Evolutionary conservation across 2,329 filamentous ascomycete genomes (phyloP).

Genomic region (Apiospora phragmitis): DNA sequence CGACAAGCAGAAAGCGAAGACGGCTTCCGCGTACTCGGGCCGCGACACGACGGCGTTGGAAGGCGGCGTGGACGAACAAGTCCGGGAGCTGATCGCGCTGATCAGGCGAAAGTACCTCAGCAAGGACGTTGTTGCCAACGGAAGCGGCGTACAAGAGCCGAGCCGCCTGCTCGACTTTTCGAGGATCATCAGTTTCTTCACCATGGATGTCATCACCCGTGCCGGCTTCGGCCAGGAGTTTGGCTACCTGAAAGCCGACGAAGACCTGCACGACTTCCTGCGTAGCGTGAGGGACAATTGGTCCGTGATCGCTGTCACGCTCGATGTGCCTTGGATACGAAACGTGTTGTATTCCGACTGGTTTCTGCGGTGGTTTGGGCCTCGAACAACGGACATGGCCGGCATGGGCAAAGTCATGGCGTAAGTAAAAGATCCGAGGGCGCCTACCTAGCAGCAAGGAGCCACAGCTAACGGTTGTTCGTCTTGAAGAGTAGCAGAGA

Average conservation of each 20-base stretch:
- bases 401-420: constrained; percentile 24
- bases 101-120: constrained; percentile 4
- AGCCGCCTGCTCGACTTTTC: constrained; percentile 20
- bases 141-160: neutral
- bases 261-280: constrained; percentile 22
- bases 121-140: neutral
- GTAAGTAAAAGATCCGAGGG: constrained; percentile 11
- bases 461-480: neutral
- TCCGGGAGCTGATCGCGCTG: constrained; percentile 3
- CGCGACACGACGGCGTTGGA: constrained; percentile 7
- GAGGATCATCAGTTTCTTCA: constrained; percentile 19
- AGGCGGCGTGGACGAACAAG: constrained; percentile 9
- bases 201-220: constrained; percentile 25
- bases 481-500: constrained; percentile 9
- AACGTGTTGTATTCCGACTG: constrained; percentile 19
- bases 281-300: constrained; percentile 10
- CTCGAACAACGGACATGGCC: constrained; percentile 19
- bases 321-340: constrained; percentile 22
- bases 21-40: constrained; percentile 23
- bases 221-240: constrained; percentile 26
- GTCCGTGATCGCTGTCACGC: constrained; percentile 15
- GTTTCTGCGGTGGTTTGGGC: constrained; percentile 21
- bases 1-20: constrained; percentile 39
- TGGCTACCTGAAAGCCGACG: constrained; percentile 21
- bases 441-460: too few relatives aligned